A percentile compares a stretch with the other conserved stretches of the same genome.
These are phyloP conservation scores for Sphaceloma murrayae DNA, from an alignment of 2,329 filamentous ascomycete genomes.

Conservation along the genomic window DNA sequence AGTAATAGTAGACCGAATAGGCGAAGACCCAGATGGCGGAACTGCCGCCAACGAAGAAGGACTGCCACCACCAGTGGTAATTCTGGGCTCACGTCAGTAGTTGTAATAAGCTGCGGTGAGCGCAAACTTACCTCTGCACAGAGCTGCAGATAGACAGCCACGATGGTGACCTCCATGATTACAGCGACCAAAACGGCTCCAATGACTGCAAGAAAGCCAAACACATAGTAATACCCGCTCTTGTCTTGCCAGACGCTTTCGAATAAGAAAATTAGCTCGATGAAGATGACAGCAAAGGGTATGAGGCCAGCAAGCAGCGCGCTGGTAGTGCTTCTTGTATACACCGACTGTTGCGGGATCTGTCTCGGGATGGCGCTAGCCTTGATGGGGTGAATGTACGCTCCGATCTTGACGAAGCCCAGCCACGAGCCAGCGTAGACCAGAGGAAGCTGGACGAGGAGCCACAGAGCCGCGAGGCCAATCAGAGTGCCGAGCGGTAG, in stretches of 20 bases:
- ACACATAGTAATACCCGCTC: conserved; percentile 85
- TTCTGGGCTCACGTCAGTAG: conserved; percentile 43
- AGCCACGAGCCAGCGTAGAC: conserved; percentile 74
- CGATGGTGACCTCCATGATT: conserved; percentile 73
- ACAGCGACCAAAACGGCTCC: conserved; percentile 63
- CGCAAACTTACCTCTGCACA: conserved; percentile 55
- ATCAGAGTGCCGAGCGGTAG: conserved; percentile 74
- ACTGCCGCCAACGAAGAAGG: conserved; percentile 67
- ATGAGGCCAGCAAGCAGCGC: conserved; percentile 65
- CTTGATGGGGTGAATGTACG: conserved; percentile 76
- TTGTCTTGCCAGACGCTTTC: conserved; percentile 85
- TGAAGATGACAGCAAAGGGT: conserved; percentile 80
- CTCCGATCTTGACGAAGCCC: conserved; percentile 56
- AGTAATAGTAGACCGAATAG: conserved; percentile 79
- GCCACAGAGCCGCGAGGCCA: conserved; percentile 65
- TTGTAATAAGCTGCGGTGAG: neutral
- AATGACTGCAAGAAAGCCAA: conserved; percentile 72
- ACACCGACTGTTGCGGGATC: conserved; percentile 68
- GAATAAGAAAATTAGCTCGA: conserved; percentile 79
- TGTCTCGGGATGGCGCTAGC: conserved; percentile 62
- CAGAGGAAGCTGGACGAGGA: conserved; percentile 75
- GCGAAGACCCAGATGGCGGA: conserved; percentile 72
- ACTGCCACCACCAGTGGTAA: conserved; percentile 89
- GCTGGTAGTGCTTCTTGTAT: conserved; percentile 53
- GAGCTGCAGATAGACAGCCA: conserved; percentile 72